Base-by-base conservation (phyloP, 176 grass and related monocot genomes). In the Bothriochloa decipiens region DNA sequence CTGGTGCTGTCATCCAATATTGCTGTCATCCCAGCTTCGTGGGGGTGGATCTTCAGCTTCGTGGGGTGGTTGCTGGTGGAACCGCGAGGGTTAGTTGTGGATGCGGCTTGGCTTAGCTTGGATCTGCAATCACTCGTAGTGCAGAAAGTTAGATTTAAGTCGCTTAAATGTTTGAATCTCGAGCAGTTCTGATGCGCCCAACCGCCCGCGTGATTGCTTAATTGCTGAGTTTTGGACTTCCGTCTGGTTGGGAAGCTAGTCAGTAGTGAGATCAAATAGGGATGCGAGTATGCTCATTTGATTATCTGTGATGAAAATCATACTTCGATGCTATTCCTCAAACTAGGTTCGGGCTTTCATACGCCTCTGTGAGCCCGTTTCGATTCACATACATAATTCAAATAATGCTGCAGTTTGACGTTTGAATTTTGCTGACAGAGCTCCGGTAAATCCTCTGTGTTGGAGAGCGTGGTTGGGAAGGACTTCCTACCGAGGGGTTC, bases 401-500 rank as follows among this genome's bases (percentile, higher is more conserved):
- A 62, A 49, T 83, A 8, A 18, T 62, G 18, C 15, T 2, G 9
- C 8, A 9, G 41, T 55, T 37, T 91, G 70, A 81, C 25, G 15
- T 57, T 60, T 87, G 83, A 77, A 84, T 23, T 83, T 75, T 47
- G 39, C 17, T 85, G 46, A 9, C 41, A 99, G 97, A 99, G 97
- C 78, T 99, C 97, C 1, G 97, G 97, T 84, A 99, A 99, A 90
- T 99, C 97, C 37, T 99, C 97, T 12, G 97, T 99, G 67, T 75
- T 99, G 86, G 97, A 99, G 66, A 99, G 97, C 53, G 84, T 99
- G 63, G 97, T 99, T 57, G 97, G 91, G 16, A 99, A 99, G 90
- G 97, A 99, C 84, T 99, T 99, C 78, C 83, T 99, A 47, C 97
- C 97, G 0, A 94, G 93, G 84, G 97, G 97, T 80, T 96, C 97